These are phyloP conservation scores for Tylopilus plumbeoviolaceoides DNA, from an alignment of 768 basidiomycete genomes.

Conservation along the genomic window DNA sequence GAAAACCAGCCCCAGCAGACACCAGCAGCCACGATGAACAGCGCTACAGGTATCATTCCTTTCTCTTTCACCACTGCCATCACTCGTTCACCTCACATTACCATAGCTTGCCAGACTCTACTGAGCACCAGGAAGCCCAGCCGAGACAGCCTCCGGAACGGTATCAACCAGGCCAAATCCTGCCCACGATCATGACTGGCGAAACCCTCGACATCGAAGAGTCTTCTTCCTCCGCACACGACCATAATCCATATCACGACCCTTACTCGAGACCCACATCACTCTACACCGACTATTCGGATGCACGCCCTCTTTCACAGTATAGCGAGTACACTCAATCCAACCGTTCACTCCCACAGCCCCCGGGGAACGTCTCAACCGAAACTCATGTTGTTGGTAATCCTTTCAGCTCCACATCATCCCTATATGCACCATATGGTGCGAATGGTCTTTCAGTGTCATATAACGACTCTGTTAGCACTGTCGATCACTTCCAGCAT, in stretches of 20 bases:
- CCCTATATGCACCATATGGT: constrained; percentile 5
- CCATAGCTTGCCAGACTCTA: constrained; percentile 8
- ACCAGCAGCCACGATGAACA: not conserved
- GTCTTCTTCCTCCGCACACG: constrained; percentile 25
- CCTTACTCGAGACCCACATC: constrained; percentile 27
- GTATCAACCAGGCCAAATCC: constrained; percentile 59
- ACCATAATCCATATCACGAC: constrained; percentile 29
- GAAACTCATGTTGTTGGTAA: constrained; percentile 17
- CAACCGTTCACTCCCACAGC: constrained; percentile 25
- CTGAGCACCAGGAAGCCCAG: too few relatives aligned
- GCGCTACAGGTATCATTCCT: constrained; percentile 3
- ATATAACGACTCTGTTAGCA: constrained; percentile 27
- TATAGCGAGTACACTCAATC: constrained; percentile 39
- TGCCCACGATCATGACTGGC: constrained; percentile 61
- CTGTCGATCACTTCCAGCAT: constrained; percentile 56
- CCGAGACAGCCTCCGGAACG: constrained; percentile 27
- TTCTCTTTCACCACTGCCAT: not conserved
- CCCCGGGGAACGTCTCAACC: constrained; percentile 10
- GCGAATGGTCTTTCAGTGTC: constrained; percentile 32
- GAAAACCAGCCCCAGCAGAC: constrained; percentile 22
- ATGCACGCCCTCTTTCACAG: constrained; percentile 29
- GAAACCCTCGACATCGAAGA: constrained; percentile 56
- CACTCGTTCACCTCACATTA: not conserved
- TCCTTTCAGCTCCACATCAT: constrained; percentile 21
- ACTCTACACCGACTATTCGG: constrained; percentile 25